phyloP scores from a whole-genome alignment of 139 green algal species.

The Asterochloris erici region DNA sequence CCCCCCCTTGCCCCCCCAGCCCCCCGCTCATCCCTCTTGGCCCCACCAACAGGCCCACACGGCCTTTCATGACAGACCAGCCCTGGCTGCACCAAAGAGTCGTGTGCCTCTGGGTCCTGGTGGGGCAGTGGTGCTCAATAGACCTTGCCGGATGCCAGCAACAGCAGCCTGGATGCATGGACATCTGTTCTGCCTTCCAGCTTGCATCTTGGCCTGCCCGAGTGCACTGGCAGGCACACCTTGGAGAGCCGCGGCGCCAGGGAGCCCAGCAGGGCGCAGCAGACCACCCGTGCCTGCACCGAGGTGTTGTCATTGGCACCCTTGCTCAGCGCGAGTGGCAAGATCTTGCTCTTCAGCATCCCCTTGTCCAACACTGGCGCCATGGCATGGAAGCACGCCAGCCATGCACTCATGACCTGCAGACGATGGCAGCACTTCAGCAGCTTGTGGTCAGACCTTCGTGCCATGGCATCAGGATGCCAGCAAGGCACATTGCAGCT shows the following conservation, averaged over 20 bases:
- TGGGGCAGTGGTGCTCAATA: neutral
- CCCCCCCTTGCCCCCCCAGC: no score
- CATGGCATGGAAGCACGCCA: slow-evolving; percentile 8
- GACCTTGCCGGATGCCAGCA: neutral
- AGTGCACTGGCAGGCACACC: neutral
- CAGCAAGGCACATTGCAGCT: no score
- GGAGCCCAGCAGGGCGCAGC: slow-evolving; percentile 18
- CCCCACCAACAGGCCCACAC: neutral
- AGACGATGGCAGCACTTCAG: neutral
- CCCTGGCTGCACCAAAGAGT: neutral
- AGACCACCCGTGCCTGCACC: slow-evolving; percentile 13
- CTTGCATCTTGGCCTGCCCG: neutral
- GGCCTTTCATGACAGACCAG: neutral
- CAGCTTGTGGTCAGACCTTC: no score
- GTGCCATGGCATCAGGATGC: no score
- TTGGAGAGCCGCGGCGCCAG: slow-evolving; percentile 12
- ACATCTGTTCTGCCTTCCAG: neutral
- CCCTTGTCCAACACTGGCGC: slow-evolving; percentile 13
- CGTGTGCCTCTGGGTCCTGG: neutral
- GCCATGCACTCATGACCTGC: slow-evolving; percentile 11
- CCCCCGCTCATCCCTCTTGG: no score
- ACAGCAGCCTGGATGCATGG: no score
- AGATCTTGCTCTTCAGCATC: slow-evolving; percentile 8
- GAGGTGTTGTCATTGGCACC: slow-evolving; percentile 1
- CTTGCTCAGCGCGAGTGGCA: slow-evolving; percentile 10